Percentiles rank a stretch among this genome's conserved stretches.
Conservation (phyloP, 352 stramenopile genomes). For the Pythium folliculosum region DNA sequence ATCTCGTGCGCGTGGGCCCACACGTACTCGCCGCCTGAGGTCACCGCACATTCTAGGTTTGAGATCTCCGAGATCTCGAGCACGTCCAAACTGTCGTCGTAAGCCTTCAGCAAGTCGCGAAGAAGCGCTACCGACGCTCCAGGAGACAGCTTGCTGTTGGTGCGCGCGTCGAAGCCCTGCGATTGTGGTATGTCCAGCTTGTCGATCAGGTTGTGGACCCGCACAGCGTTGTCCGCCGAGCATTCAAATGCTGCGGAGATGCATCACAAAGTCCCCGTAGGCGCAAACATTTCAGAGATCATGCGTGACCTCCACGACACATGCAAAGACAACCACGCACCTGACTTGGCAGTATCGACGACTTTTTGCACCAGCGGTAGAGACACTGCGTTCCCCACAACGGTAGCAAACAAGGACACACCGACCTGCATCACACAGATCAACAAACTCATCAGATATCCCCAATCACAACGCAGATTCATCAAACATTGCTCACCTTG, state of each 20-base stretch:
- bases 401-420: conserved; percentile 9
- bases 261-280: too few relatives aligned
- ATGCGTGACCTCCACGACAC: too few relatives aligned
- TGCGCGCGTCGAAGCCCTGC: not conserved
- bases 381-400: conserved; percentile 7
- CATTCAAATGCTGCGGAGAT: not conserved
- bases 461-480: not conserved
- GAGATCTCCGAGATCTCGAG: conserved; percentile 12
- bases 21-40: conserved; percentile 6
- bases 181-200: conserved; percentile 5
- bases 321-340: not conserved
- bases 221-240: not conserved
- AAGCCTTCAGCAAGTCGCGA: conserved; percentile 10
- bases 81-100: conserved; percentile 17
- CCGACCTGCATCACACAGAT: not conserved
- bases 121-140: not conserved
- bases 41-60: conserved; percentile 19
- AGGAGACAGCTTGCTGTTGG: not conserved
- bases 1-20: conserved; percentile 16
- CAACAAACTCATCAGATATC: not conserved
- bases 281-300: not conserved
- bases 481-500: not conserved
- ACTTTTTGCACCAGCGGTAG: conserved; percentile 5
- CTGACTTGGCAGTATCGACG: conserved; percentile 3
- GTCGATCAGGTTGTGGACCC: conserved; percentile 26